These are phyloP conservation scores for Euphrasia arctica DNA, from an alignment of 305 asterid genomes.

Conservation along the genomic window DNA sequence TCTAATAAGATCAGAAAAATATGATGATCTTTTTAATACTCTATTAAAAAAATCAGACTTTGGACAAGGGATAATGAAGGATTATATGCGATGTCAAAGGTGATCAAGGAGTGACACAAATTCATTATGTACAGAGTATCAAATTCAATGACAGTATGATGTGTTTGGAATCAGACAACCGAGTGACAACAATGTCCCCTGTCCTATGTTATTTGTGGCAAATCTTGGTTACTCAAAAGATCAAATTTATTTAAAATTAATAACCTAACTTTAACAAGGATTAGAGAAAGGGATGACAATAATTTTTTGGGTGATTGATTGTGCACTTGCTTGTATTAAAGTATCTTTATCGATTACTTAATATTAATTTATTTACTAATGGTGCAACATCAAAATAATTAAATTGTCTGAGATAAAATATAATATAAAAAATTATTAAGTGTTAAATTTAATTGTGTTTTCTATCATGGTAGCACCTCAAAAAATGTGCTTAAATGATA, in stretches of 20 bases:
- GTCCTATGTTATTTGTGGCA: slow-evolving; percentile 37
- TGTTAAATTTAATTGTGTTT: slow-evolving; percentile 7
- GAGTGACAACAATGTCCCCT: slow-evolving; percentile 39
- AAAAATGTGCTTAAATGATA: no score
- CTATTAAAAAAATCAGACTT: no score
- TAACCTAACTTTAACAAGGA: slow-evolving; percentile 4
- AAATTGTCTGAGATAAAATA: slow-evolving; percentile 12
- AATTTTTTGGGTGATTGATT: slow-evolving; percentile 27
- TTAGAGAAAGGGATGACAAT: slow-evolving; percentile 22
- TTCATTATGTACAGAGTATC: no score
- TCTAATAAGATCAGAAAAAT: no score
- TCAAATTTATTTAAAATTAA: slow-evolving; percentile 3
- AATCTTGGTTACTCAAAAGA: slow-evolving; percentile 25
- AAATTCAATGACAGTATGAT: slow-evolving; percentile 10
- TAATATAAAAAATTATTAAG: slow-evolving; percentile 25
- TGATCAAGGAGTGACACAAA: no score
- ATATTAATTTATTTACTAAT: slow-evolving; percentile 23
- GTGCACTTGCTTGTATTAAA: slow-evolving; percentile 24
- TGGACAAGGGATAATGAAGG: no score
- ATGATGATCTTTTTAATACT: no score
- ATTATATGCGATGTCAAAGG: no score
- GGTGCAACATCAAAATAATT: slow-evolving; percentile 25
- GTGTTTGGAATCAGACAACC: slow-evolving; percentile 43
- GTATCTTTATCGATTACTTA: slow-evolving; percentile 28
- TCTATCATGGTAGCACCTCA: neutral